Evolutionary conservation across 225 moss, liverwort and hornwort species (phyloP), one percentile per base, ranked within the genome.

Genomic region (Thuidium tamariscinum): DNA sequence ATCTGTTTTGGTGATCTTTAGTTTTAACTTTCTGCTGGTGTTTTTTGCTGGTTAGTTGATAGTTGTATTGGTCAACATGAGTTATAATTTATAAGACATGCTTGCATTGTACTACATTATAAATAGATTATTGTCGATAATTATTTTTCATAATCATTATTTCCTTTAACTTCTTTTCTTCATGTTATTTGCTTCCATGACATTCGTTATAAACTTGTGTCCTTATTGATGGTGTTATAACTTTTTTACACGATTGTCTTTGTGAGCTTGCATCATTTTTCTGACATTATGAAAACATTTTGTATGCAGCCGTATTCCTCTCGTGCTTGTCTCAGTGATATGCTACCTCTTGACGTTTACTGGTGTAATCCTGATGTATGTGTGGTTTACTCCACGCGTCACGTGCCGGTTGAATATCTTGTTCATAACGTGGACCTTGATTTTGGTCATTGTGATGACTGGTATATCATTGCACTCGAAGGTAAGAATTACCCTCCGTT

Each of bases 371-470:
- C 79, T 97, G 70, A 99, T 99, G 98, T 99, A 96, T 83, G 90
- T 99, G 82, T 99, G 97, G 97, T 99, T 99, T 84, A 88, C 94
- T 83, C 97, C 98, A 89, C 86, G 86, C 74, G 91, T 93, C 83
- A 92, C 95, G 39, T 99, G 98, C 87, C 88, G 94, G 71, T 91
- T 97, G 54, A 99, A 99, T 87, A 97, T 99, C 60, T 99, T 97
- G 64, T 99, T 99, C 86, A 89, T 99, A 56, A 97, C 97, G 64
- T 99, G 97, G 98, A 99, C 98, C 66, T 79, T 99, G 79, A 86
- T 98, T 89, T 89, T 96, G 82, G 93, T 98, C 61, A 69, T 97
- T 69, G 81, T 86, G 83, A 95, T 95, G 96, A 96, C 97, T 10
- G 84, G 21, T 60, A 95, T 99, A 76, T 99, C 98, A 52, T 64